These are phyloP conservation scores for Boletus patriciae DNA, from an alignment of 768 basidiomycete genomes.

Conservation along the genomic window DNA sequence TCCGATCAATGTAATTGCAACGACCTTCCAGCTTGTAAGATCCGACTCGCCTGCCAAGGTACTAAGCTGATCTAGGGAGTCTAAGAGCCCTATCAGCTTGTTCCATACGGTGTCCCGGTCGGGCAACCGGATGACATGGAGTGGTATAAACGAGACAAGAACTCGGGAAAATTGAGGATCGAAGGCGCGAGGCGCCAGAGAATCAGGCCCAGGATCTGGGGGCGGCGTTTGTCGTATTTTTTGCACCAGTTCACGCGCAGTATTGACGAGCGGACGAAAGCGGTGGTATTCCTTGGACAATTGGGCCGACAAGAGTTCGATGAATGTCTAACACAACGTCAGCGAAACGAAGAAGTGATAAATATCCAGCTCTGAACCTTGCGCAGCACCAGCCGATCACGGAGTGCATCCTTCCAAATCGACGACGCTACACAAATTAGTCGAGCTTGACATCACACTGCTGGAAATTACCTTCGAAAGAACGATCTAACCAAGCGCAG, in stretches of 20 bases:
- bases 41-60: slow-evolving; percentile 44
- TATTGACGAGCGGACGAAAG: slow-evolving; percentile 16
- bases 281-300: slow-evolving; percentile 27
- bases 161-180: slow-evolving; percentile 68
- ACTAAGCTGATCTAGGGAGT: slow-evolving; percentile 56
- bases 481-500: slow-evolving; percentile 53
- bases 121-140: slow-evolving; percentile 57
- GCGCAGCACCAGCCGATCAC: slow-evolving; percentile 54
- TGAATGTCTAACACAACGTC: slow-evolving; percentile 20
- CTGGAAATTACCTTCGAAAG: slow-evolving; percentile 40
- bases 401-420: slow-evolving; percentile 53
- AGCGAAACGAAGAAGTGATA: not conserved
- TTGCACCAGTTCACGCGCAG: slow-evolving; percentile 19
- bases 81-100: slow-evolving; percentile 47
- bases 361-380: slow-evolving; percentile 41
- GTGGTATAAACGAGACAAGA: slow-evolving; percentile 66
- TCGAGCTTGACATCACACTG: not conserved
- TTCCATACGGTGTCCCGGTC: slow-evolving; percentile 52
- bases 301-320: slow-evolving; percentile 29
- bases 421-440: slow-evolving; percentile 40
- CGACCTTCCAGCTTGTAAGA: slow-evolving; percentile 65
- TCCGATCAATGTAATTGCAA: not conserved
- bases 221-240: slow-evolving; percentile 29
- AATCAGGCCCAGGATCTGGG: slow-evolving; percentile 40
- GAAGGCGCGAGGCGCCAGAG: slow-evolving; percentile 55